Evolutionary conservation across 768 basidiomycete genomes (phyloP), one percentile per base, ranked within the genome.

Genomic region (Suillus subalutaceus): DNA sequence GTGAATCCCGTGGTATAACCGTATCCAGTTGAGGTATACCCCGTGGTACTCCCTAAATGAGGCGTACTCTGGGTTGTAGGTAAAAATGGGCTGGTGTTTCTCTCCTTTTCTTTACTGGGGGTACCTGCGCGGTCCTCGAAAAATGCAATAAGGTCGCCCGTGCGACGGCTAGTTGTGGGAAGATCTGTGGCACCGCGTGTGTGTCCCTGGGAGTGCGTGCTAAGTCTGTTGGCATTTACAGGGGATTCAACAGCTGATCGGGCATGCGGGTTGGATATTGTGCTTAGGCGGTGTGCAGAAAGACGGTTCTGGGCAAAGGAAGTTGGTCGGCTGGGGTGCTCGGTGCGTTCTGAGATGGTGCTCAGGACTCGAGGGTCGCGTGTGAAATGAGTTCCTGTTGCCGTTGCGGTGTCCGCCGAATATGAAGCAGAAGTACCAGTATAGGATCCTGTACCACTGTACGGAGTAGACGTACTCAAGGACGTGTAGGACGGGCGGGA

Each of bases 321-420:
- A 6, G 75, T 71, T 0, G 91, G 91, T 37, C 91, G 86, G 0
- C 90, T 84, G 0, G 79, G 77, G 2, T 90, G 87, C 77, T 94
- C 93, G 1, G 90, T 92, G 56, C 83, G 85, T 74, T 94, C 93
- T 4, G 91, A 86, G 66, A 94, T 94, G 3, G 85, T 89, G 72
- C 92, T 94, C 23, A 94, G 81, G 41, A 82, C 74, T 32, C 81
- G 77, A 12, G 86, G 85, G 55, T 80, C 81, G 16, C 82, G 79
- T 78, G 30, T 77, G 69, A 56, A 79, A 71, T 44, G 74, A 70
- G 60, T 77, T 81, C 1, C 83, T 77, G 68, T 78, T 77, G 63
- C 18, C 1, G 59, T 60, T 20, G 59, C 41, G 6, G 41, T 60
- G 41, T 60, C 59, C 7, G 78, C 66, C 48, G 80, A 60, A 65